phyloP scores from a whole-genome alignment of 148 eudicot species.

The Rhododendron ferrugineum region DNA sequence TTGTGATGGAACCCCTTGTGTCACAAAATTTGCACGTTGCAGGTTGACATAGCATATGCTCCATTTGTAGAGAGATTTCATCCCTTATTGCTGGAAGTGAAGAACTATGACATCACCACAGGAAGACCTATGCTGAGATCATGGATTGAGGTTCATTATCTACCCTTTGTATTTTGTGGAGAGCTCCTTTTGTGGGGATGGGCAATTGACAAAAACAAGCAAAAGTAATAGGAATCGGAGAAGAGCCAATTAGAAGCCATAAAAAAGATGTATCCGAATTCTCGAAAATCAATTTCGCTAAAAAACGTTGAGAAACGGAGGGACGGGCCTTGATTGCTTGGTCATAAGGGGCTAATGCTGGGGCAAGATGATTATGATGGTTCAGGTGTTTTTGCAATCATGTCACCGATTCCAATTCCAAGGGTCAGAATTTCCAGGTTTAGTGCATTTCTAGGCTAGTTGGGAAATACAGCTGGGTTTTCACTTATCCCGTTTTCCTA shows the following conservation, averaged over 20 bases:
- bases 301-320: background rate
- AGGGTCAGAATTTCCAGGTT: too few species aligned
- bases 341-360: background rate
- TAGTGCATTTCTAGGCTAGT: too few species aligned
- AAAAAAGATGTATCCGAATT: background rate
- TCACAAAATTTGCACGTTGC: background rate
- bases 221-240: background rate
- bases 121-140: conserved; percentile 42
- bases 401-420: too few species aligned
- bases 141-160: conserved; percentile 38
- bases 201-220: background rate
- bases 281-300: background rate
- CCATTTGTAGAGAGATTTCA: conserved; percentile 48
- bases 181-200: background rate
- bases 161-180: background rate
- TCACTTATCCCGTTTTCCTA: background rate
- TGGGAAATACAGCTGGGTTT: background rate
- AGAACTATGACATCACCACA: conserved; percentile 32
- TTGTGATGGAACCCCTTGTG: background rate
- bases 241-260: background rate
- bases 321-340: background rate
- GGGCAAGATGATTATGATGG: background rate
- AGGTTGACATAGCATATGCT: conserved; percentile 48
- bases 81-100: conserved; percentile 28
- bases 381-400: too few species aligned